Conservation (phyloP, 192 early-diverging fungal genomes). For the Funneliformis geosporum region DNA sequence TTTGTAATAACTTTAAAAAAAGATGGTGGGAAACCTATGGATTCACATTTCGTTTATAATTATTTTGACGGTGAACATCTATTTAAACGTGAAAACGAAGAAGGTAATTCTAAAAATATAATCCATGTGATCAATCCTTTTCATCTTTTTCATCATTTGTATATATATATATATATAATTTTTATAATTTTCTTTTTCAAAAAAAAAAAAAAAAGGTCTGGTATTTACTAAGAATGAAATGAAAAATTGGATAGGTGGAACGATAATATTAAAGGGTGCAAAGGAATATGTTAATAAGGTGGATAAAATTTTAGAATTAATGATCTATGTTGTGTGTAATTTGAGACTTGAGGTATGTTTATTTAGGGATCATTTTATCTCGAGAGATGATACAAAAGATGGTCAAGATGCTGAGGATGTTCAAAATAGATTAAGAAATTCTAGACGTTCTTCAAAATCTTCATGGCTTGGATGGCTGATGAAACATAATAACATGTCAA, state of each 20-base stretch:
- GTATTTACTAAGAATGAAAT: background rate
- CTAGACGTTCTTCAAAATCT: slow-evolving; percentile 41
- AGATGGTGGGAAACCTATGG: background rate
- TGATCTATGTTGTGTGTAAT: slow-evolving; percentile 76
- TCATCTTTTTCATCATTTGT: background rate
- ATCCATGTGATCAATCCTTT: too few species aligned
- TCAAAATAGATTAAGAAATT: slow-evolving; percentile 26
- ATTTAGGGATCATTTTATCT: slow-evolving; percentile 69
- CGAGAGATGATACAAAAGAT: slow-evolving; percentile 34
- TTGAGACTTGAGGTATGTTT: slow-evolving; percentile 74
- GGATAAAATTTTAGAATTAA: slow-evolving; percentile 74
- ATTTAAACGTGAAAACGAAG: background rate
- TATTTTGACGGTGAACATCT: slow-evolving; percentile 7
- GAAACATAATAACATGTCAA: slow-evolving; percentile 35
- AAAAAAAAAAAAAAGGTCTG: background rate
- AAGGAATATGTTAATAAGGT: slow-evolving; percentile 32
- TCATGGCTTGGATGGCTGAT: slow-evolving; percentile 41
- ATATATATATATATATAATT: background rate
- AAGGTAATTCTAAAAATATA: background rate
- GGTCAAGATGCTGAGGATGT: slow-evolving; percentile 15
- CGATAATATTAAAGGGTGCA: background rate
- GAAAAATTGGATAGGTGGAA: slow-evolving; percentile 8
- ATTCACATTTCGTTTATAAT: slow-evolving; percentile 5
- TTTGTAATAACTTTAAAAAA: slow-evolving; percentile 12
- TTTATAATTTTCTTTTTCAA: background rate